Base-by-base conservation (phyloP, 2,329 filamentous ascomycete species). In the Neopestalotiopsis sp. region DNA sequence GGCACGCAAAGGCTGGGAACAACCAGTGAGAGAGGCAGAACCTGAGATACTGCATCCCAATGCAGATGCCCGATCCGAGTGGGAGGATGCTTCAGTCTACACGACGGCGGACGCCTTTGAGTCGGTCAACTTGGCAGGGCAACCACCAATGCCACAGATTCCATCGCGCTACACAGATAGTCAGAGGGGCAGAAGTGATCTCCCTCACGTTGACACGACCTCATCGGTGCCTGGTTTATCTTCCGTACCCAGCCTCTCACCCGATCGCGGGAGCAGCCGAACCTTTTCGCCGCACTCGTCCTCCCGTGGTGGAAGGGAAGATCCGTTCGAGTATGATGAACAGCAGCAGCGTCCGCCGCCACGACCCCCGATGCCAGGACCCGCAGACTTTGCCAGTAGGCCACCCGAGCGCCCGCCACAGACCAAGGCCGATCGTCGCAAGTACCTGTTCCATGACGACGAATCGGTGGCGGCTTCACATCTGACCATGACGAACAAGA, bases 381-480 rank as follows among this genome's bases (percentile, higher is more conserved):
- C 28, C 28, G 6, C 6, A n/a, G 30, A 13, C 14, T 20, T 24
- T 24, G 24, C 24, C 24, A 32, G 7, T 12, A 13, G 45, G 5
- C 28, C 42, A 3, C 28, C 32, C 4, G 30, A 17, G 17, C 53
- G 34, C n/a, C 38, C 53, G 32, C 65, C 65, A 3, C 65, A 67
- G 53, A 67, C 38, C 30, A 59, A 67, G 32, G 65, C 24, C 34
- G 53, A 45, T 28, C 61, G 57, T 1, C 65, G 56, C 2, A 67
- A 59, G 9, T 72, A 69, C 30, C 58, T 72, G 12, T 70, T 71
- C 32, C 28, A 66, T 6, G 69, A 71, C 28, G 34, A 66, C 5
- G 69, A 71, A 10, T 74, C 74, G 5, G 74, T 74, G 10, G 67
- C 49, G 6, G 70, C 68, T 2, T 71, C 71, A 1, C 34, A n/a